Conservation (phyloP, 1,284 basidiomycete species). For the Ceratobasidium sp. region DNA sequence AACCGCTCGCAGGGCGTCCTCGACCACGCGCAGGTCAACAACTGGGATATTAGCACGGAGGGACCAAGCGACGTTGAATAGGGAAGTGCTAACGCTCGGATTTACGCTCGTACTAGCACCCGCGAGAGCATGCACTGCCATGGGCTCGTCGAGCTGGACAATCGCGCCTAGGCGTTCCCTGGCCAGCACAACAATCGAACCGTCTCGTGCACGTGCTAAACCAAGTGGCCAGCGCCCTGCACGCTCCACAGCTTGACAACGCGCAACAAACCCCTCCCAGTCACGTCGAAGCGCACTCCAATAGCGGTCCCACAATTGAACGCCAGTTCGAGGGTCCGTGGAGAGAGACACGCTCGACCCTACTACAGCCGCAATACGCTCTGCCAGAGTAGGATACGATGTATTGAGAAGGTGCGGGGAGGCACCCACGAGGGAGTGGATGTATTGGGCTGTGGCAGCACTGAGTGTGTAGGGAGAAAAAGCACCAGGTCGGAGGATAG, state of each 20-base stretch:
- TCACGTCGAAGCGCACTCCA: constrained; percentile 87
- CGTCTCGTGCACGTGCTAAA: constrained; percentile 64
- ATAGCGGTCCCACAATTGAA: constrained; percentile 79
- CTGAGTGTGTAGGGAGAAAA: constrained; percentile 85
- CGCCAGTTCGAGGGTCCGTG: constrained; percentile 80
- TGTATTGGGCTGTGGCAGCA: constrained; percentile 82
- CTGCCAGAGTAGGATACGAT: constrained; percentile 73
- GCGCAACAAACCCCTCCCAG: constrained; percentile 92
- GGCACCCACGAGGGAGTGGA: constrained; percentile 64
- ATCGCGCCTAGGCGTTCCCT: constrained; percentile 78
- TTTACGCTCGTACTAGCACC: constrained; percentile 33
- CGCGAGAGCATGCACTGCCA: constrained; percentile 62
- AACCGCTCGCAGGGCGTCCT: constrained; percentile 38
- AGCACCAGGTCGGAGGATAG: constrained; percentile 84
- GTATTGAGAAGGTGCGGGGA: constrained; percentile 66
- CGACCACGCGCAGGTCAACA: constrained; percentile 35
- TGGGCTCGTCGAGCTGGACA: constrained; percentile 72
- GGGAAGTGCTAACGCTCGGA: constrained; percentile 10
- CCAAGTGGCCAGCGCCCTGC: constrained; percentile 84
- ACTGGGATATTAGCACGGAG: constrained; percentile 42
- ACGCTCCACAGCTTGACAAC: constrained; percentile 86
- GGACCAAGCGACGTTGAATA: constrained; percentile 45
- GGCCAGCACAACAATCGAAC: constrained; percentile 74
- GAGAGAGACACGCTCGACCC: constrained; percentile 82
- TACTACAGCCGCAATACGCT: constrained; percentile 84